Evolutionary conservation across 495 filamentous ascomycete species (phyloP).

Genomic region (Penicillium lagena): DNA sequence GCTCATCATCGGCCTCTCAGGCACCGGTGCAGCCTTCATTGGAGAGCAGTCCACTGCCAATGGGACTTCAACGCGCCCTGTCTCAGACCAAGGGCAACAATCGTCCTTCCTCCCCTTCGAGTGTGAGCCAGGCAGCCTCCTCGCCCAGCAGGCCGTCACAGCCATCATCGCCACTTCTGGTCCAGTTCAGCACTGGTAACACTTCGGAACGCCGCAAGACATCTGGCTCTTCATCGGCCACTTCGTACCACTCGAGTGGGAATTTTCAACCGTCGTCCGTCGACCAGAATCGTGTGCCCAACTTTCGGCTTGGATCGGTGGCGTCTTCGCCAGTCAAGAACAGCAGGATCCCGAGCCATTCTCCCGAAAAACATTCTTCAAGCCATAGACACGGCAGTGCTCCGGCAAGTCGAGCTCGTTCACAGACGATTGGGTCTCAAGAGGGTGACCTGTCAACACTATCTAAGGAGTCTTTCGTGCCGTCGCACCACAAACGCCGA

Average conservation of each 20-base stretch:
- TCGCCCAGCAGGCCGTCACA: constrained; percentile 86
- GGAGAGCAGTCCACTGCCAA: constrained; percentile 80
- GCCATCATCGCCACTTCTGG: constrained; percentile 87
- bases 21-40: constrained; percentile 54
- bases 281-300: constrained; percentile 41
- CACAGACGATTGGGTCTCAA: constrained; percentile 90
- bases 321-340: constrained; percentile 75
- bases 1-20: constrained; percentile 15
- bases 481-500: constrained; percentile 78
- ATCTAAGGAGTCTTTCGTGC: constrained; percentile 59
- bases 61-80: constrained; percentile 75
- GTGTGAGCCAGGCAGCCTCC: constrained; percentile 68
- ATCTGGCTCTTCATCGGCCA: constrained; percentile 78
- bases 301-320: constrained; percentile 54
- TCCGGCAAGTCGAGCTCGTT: constrained; percentile 62
- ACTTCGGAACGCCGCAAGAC: constrained; percentile 67
- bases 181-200: constrained; percentile 83
- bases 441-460: constrained; percentile 60
- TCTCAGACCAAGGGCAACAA: constrained; percentile 70
- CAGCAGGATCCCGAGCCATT: constrained; percentile 49
- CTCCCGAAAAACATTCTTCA: constrained; percentile 42
- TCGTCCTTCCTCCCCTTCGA: constrained; percentile 80
- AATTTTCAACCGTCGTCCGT: constrained; percentile 70
- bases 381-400: constrained; percentile 39
- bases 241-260: constrained; percentile 70